Conservation (phyloP, 2,329 filamentous ascomycete species). For the Exophiala sp. region DNA sequence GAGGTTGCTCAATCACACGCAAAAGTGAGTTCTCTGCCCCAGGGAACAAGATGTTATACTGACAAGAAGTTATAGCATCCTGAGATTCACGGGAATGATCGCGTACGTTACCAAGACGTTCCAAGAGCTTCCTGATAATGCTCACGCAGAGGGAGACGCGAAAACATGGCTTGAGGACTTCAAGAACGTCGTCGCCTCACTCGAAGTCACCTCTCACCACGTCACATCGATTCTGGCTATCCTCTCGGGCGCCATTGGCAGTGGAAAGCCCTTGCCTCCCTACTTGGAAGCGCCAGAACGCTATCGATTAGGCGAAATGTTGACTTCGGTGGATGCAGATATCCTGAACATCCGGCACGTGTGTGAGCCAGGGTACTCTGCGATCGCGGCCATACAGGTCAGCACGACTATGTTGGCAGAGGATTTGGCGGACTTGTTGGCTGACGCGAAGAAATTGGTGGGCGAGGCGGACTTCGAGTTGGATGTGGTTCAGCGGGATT, state of each 20-base stretch:
- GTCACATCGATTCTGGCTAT: slow-evolving; percentile 67
- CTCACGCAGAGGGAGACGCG: slow-evolving; percentile 13
- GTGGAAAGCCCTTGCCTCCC: slow-evolving; percentile 66
- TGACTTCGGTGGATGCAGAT: slow-evolving; percentile 58
- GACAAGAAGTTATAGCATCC: slow-evolving; percentile 42
- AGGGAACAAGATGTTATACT: neutral
- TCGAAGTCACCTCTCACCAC: slow-evolving; percentile 64
- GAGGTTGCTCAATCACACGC: slow-evolving; percentile 57
- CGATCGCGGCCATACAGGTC: slow-evolving; percentile 72
- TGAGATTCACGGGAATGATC: slow-evolving; percentile 65
- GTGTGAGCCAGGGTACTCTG: slow-evolving; percentile 67
- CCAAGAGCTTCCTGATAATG: slow-evolving; percentile 16
- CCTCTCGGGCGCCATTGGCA: slow-evolving; percentile 64
- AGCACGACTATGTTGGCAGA: slow-evolving; percentile 66
- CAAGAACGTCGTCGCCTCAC: slow-evolving; percentile 54
- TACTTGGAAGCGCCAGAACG: slow-evolving; percentile 64
- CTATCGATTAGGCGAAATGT: slow-evolving; percentile 56
- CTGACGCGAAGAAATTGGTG: slow-evolving; percentile 61
- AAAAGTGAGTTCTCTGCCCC: slow-evolving; percentile 35
- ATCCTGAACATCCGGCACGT: slow-evolving; percentile 64
- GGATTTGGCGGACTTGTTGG: slow-evolving; percentile 63
- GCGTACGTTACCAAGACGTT: slow-evolving; percentile 62
- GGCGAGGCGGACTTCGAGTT: slow-evolving; percentile 74
- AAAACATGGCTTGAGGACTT: slow-evolving; percentile 60
- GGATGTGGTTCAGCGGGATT: slow-evolving; percentile 34